Evolutionary conservation across 352 stramenopile species (phyloP).

Genomic region (Phytophthora pseudosyringae): DNA sequence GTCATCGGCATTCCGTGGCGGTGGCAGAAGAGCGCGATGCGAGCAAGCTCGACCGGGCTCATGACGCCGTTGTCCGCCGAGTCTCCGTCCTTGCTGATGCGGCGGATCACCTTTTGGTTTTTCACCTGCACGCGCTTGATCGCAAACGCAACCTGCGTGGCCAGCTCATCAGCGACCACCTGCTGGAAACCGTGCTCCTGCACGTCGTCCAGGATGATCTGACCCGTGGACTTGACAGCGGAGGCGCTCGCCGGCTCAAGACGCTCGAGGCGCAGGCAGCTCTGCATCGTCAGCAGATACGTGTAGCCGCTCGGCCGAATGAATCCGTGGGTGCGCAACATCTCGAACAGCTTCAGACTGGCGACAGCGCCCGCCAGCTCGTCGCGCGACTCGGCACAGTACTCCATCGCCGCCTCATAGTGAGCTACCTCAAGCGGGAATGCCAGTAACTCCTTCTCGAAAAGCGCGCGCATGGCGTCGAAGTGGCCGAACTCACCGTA

Average conservation of each 20-base stretch:
- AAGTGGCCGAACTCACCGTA: constrained; percentile 63
- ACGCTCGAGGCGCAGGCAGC: constrained; percentile 54
- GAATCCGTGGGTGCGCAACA: constrained; percentile 68
- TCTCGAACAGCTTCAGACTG: constrained; percentile 77
- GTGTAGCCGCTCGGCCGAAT: constrained; percentile 78
- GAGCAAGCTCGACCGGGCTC: constrained; percentile 51
- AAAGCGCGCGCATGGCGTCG: constrained; percentile 49
- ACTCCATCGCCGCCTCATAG: constrained; percentile 81
- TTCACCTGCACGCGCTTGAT: constrained; percentile 29
- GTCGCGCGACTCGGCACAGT: constrained; percentile 41
- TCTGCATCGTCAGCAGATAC: constrained; percentile 76
- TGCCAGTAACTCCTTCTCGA: constrained; percentile 54
- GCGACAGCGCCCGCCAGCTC: constrained; percentile 46
- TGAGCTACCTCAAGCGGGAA: constrained; percentile 64
- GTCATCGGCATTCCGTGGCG: constrained; percentile 54
- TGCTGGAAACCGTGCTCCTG: constrained; percentile 56
- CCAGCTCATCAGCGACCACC: constrained; percentile 33
- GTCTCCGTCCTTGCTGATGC: constrained; percentile 27
- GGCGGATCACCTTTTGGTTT: constrained; percentile 27
- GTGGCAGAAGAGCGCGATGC: constrained; percentile 65
- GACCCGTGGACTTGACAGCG: constrained; percentile 43
- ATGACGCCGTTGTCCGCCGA: constrained; percentile 21
- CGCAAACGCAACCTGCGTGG: constrained; percentile 31
- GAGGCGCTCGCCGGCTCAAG: constrained; percentile 46
- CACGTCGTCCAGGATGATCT: constrained; percentile 60